Evolutionary conservation across 2,329 filamentous ascomycete genomes (phyloP), one percentile per base, ranked within the genome.

Genomic region (Stenocarpella maydis): DNA sequence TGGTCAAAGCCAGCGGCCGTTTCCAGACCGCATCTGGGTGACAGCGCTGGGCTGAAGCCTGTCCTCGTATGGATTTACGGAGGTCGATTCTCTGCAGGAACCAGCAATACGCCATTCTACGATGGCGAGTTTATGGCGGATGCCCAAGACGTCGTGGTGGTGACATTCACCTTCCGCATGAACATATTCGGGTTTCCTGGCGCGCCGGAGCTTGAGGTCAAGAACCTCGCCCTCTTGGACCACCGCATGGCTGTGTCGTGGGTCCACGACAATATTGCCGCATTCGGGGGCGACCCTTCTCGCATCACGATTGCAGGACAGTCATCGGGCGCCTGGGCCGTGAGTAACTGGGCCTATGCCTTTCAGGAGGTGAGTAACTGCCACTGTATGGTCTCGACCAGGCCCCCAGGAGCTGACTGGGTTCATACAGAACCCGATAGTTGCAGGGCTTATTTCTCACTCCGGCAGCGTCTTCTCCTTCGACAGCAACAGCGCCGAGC

Each of bases 31-130:
- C 14, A 24, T 6, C 14, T n/a, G 1, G 54, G 0, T 19, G 24
- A 4, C 6, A 15, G 17, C 28, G 34, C 21, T 21, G 26, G n/a
- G 8, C 43, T 63, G 28, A 83, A 81, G 58, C 76, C 83, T 7
- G 83, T 84, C 24, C 71, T 84, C 37, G 76, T 84, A 14, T 85
- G 81, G 79, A 78, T 84, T 14, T 78, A 81, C 58, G 83, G 83
- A 3, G 83, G 83, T 10, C 80, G 76, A 0, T 84, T 82, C 63
- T 75, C 72, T 2, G 76, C 75, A 41, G 82, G 82, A n/a, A 61
- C 43, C 26, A 65, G 54, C 45, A 50, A 61, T 9, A 69, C 55
- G 17, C 67, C 67, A 7, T 69, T 69, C 67, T 61, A 69, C 8
- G 19, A 49, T 5, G 67, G 67, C n/a, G 67, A 39, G 24, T 17